A percentile compares a stretch with the other conserved stretches of the same genome.
Conservation (phyloP, 163 green algal species). For the Chloroidium sp. region DNA sequence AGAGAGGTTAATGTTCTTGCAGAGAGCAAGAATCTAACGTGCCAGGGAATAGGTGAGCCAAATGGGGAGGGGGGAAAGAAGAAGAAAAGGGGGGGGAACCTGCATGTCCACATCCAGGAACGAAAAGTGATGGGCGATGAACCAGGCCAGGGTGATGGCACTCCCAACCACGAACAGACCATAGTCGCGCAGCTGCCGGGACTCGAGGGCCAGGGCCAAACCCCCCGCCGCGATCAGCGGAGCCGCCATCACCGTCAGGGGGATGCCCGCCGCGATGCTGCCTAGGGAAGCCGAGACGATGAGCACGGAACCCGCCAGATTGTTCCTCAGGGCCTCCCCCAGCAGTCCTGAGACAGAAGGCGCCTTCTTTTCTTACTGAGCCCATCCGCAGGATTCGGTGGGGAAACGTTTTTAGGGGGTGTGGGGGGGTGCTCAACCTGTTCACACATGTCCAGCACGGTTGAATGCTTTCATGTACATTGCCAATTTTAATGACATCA, state of each 20-base stretch:
- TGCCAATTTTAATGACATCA: neutral
- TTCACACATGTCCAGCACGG: no score
- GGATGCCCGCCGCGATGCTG: slow-evolving; percentile 66
- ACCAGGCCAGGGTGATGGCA: slow-evolving; percentile 56
- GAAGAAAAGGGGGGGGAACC: neutral
- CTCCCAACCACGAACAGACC: slow-evolving; percentile 40
- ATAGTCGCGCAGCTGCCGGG: slow-evolving; percentile 56
- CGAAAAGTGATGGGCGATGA: slow-evolving; percentile 82
- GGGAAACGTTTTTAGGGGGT: neutral
- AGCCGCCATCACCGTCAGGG: slow-evolving; percentile 62
- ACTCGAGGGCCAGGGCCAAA: slow-evolving; percentile 76
- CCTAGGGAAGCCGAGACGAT: slow-evolving; percentile 18
- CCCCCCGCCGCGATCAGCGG: slow-evolving; percentile 66
- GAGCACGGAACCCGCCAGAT: slow-evolving; percentile 21
- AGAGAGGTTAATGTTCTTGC: no score
- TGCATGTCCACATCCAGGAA: slow-evolving; percentile 65
- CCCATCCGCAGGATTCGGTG: neutral
- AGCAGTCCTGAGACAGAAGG: slow-evolving; percentile 30
- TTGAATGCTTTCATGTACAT: neutral
- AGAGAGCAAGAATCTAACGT: no score
- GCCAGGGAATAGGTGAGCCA: no score
- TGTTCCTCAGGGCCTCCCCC: slow-evolving; percentile 13
- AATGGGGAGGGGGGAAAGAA: no score
- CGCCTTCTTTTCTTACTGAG: neutral
- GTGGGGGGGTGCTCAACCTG: slow-evolving; percentile 4